These are phyloP conservation scores for Kodamaea restingae DNA, from an alignment of 805 yeast genomes.

Conservation along the genomic window DNA sequence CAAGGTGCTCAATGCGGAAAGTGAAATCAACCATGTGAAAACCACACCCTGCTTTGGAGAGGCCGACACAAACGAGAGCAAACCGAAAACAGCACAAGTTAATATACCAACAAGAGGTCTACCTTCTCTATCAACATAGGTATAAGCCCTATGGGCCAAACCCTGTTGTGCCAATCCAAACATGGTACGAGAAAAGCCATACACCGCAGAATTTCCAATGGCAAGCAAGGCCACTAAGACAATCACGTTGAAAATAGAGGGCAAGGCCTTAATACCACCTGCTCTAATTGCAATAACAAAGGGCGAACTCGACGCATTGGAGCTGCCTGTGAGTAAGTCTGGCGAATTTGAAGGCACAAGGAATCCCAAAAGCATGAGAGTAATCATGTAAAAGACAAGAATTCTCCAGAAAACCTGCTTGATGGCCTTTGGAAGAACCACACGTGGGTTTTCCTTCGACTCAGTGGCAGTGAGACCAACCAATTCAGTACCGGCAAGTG, in stretches of 20 bases:
- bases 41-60: constrained; percentile 34
- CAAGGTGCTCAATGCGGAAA: constrained; percentile 25
- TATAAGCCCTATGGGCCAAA: constrained; percentile 33
- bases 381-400: constrained; percentile 36
- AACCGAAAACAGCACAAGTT: constrained; percentile 31
- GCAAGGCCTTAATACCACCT: constrained; percentile 39
- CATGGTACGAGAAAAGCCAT: constrained; percentile 40
- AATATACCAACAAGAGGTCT: constrained; percentile 38
- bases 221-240: constrained; percentile 39
- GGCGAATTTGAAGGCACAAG: constrained; percentile 32
- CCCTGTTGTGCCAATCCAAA: constrained; percentile 39
- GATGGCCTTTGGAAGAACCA: constrained; percentile 38
- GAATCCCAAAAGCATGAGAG: constrained; percentile 38
- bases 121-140: constrained; percentile 37
- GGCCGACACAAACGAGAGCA: constrained; percentile 39
- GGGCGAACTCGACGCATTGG: constrained; percentile 37
- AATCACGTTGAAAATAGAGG: constrained; percentile 41
- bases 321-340: constrained; percentile 22
- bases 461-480: constrained; percentile 39
- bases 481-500: constrained; percentile 42
- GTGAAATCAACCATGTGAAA: constrained; percentile 29
- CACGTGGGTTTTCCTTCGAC: constrained; percentile 33
- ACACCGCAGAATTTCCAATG: constrained; percentile 42
- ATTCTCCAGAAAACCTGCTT: constrained; percentile 43
- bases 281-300: constrained; percentile 41